Conservation (phyloP, 2,329 filamentous ascomycete genomes). For the Sarocladiaceae sp. region DNA sequence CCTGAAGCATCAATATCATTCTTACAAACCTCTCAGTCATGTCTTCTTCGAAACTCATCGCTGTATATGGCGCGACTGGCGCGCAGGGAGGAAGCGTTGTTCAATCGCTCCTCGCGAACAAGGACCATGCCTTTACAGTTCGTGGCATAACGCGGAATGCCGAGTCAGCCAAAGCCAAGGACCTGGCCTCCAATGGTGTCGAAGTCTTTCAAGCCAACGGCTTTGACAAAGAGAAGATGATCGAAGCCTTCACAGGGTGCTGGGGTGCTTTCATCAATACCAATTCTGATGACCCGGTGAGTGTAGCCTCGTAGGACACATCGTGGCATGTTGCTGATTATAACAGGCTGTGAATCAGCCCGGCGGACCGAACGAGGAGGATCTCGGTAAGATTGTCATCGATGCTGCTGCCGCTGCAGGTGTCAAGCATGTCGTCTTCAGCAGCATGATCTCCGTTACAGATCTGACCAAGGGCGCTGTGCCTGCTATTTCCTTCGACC, state of each 20-base stretch:
- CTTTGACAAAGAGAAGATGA: constrained; percentile 17
- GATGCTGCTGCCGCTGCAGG: neutral
- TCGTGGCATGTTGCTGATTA: constrained; percentile 10
- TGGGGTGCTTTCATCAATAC: constrained; percentile 30
- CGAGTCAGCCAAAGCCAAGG: constrained; percentile 23
- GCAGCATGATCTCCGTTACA: constrained; percentile 22
- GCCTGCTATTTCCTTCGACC: constrained; percentile 26
- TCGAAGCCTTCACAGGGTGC: constrained; percentile 24
- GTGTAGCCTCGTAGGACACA: constrained; percentile 13
- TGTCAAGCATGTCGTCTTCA: constrained; percentile 4
- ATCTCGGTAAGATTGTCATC: neutral
- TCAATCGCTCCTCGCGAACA: constrained; percentile 25
- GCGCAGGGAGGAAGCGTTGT: constrained; percentile 26
- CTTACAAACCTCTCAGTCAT: no score
- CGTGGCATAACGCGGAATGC: constrained; percentile 25
- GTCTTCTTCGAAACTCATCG: constrained; percentile 17
- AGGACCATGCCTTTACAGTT: constrained; percentile 20
- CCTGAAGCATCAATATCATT: no score
- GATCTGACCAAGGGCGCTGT: constrained; percentile 28
- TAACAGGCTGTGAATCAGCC: constrained; percentile 18
- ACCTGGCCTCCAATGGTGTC: constrained; percentile 19
- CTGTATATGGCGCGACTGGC: constrained; percentile 28
- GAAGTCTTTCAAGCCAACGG: constrained; percentile 28
- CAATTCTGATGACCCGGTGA: constrained; percentile 23
- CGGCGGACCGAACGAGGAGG: constrained; percentile 23